phyloP scores from a whole-genome alignment of 306 rosid species.

The Glycyrrhiza uralensis region DNA sequence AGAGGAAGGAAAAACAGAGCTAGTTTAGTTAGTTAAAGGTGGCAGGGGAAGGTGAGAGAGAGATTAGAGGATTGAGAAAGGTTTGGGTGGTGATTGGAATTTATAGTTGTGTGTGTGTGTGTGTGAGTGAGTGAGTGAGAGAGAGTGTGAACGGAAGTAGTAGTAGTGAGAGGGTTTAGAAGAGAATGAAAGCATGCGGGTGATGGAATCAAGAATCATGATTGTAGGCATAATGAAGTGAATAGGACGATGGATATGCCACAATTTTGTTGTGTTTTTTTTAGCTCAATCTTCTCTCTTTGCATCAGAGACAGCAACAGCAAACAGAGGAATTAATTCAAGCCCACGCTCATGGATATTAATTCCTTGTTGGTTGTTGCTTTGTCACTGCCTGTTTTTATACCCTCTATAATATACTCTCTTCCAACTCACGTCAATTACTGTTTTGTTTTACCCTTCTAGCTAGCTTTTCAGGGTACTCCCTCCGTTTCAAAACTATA shows the following conservation, averaged over 20 bases:
- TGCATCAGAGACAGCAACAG: conserved; percentile 37
- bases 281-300: conserved; percentile 35
- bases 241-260: conserved; percentile 57
- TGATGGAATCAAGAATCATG: conserved; percentile 91
- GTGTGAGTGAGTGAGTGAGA: no score
- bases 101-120: conserved; percentile 75
- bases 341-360: conserved; percentile 50
- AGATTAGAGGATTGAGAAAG: conserved; percentile 44
- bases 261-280: conserved; percentile 43
- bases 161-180: conserved; percentile 24
- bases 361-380: not conserved
- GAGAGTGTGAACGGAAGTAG: conserved; percentile 24
- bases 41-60: not conserved
- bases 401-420: not conserved
- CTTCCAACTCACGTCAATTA: conserved; percentile 11
- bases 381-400: conserved; percentile 28
- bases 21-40: not conserved
- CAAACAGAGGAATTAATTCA: conserved; percentile 44
- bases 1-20: no score
- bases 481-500: no score
- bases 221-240: conserved; percentile 89
- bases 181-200: conserved; percentile 95
- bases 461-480: not conserved
- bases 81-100: conserved; percentile 49
- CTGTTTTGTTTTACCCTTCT: conserved; percentile 8